phyloP scores from a whole-genome alignment of 495 filamentous ascomycete genomes.

The Chaetomium cochliodes region DNA sequence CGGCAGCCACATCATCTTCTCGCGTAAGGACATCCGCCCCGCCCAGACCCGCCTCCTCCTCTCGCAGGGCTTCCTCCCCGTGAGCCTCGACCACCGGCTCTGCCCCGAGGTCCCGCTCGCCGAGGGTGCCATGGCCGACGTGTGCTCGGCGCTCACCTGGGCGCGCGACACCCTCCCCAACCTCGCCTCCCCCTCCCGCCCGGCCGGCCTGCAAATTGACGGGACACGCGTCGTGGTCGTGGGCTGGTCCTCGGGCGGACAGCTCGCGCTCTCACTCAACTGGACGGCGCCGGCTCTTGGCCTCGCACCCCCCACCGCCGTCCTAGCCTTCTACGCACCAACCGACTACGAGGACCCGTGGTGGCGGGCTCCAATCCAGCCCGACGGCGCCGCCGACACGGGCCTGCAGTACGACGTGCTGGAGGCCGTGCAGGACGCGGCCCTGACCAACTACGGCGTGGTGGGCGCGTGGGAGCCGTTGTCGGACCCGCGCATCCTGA shows the following conservation, averaged over 20 bases:
- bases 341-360: constrained; percentile 26
- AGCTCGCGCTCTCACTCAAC: constrained; percentile 50
- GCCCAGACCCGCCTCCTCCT: constrained; percentile 44
- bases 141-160: constrained; percentile 50
- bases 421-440: too few species aligned
- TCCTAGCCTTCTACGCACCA: constrained; percentile 56
- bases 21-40: constrained; percentile 46
- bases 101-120: constrained; percentile 52
- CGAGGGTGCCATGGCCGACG: constrained; percentile 55
- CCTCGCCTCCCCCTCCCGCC: too few species aligned
- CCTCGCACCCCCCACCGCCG: constrained; percentile 42
- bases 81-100: constrained; percentile 57
- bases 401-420: too few species aligned
- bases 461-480: too few species aligned
- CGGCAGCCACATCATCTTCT: constrained; percentile 51
- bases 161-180: constrained; percentile 9
- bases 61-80: constrained; percentile 47
- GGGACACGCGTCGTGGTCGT: constrained; percentile 44
- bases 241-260: constrained; percentile 59
- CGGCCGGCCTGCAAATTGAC: neutral
- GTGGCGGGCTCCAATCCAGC: too few species aligned
- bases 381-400: too few species aligned
- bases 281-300: constrained; percentile 40
- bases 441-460: too few species aligned
- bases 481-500: too few species aligned